Base-by-base conservation (phyloP, 768 basidiomycete genomes). In the Boletus subparvulus region DNA sequence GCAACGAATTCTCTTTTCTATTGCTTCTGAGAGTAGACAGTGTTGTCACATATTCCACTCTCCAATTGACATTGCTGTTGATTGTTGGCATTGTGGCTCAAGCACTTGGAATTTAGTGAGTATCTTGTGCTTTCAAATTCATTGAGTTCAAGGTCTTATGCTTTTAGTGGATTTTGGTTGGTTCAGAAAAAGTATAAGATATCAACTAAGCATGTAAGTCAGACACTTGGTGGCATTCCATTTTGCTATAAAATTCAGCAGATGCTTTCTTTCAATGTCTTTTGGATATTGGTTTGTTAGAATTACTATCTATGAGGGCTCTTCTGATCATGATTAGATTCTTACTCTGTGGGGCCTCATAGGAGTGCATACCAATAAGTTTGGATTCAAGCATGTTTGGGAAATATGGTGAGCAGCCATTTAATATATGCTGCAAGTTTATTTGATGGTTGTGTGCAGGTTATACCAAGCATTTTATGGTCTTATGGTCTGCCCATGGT, bases 331-430 rank as follows among this genome's bases (percentile, higher is more conserved):
- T 40, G 8, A 36, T 10, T 39, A 87, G 85, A 70, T 88, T 21
- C 69, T 89, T 46, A 86, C 84, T 11, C 62, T 85, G 6, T 91
- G 88, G 88, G 88, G 88, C 39, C 80, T 91, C 26, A 82, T 87
- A 60, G 88, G 89, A n/a, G 80, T 90, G 2, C 85, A 85, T 61
- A 88, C 87, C 13, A 21, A 82, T 63, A 84, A 80, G 44, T 86
- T 92, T 64, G 89, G 88, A 13, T 91, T 90, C 75, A 88, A 92
- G 70, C 86, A 91, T 65, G 81, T 85, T 56, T 91, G 89, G 88
- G 90, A 91, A 68, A 83, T 88, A 32, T 88, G 87, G 85, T 84
- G 60, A 53, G 71, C 14, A 26, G 7, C 11, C 6, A 21, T 39
- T 47, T 5, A 33, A 19, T 37, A 24, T 32, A 28, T 53, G 1